Evolutionary conservation across 2,329 filamentous ascomycete genomes (phyloP).

Genomic region (Fusarium drepaniforme): DNA sequence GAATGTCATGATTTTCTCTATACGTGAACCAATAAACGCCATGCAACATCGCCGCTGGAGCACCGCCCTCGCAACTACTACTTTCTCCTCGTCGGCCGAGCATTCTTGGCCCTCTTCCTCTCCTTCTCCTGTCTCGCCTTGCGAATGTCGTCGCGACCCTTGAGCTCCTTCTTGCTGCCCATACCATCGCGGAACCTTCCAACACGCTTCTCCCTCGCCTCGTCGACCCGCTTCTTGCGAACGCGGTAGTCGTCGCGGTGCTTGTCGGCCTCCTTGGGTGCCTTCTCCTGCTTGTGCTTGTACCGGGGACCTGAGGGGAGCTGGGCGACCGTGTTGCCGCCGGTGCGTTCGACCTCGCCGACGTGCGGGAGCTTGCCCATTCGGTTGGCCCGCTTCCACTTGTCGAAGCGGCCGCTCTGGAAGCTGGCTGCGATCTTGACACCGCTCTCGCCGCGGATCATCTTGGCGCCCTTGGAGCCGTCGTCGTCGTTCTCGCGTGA

Average conservation of each 20-base stretch:
- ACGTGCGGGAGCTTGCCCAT: slow-evolving; percentile 82
- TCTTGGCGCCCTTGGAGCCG: slow-evolving; percentile 77
- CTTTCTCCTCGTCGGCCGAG: slow-evolving; percentile 76
- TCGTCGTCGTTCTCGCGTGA: slow-evolving; percentile 93
- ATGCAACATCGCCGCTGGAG: not conserved
- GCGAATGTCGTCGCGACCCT: slow-evolving; percentile 84
- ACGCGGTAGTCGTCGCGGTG: slow-evolving; percentile 90
- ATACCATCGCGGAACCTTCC: slow-evolving; percentile 79
- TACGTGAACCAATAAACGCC: slow-evolving; percentile 29
- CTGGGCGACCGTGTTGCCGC: slow-evolving; percentile 31
- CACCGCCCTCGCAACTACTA: slow-evolving; percentile 15
- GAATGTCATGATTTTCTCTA: slow-evolving; percentile 28
- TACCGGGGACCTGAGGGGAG: slow-evolving; percentile 65
- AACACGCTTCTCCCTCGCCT: slow-evolving; percentile 86
- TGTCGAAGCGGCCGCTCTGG: slow-evolving; percentile 92
- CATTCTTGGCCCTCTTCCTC: slow-evolving; percentile 87
- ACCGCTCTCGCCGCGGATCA: slow-evolving; percentile 90
- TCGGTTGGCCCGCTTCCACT: slow-evolving; percentile 89
- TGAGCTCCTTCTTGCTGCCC: slow-evolving; percentile 83
- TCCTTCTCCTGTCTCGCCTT: slow-evolving; percentile 85
- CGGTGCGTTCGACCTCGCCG: slow-evolving; percentile 79
- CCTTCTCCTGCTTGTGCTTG: slow-evolving; percentile 88
- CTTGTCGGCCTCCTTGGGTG: slow-evolving; percentile 94
- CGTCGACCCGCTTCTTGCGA: slow-evolving; percentile 89
- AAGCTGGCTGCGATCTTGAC: slow-evolving; percentile 97